Evolutionary conservation across 176 grass and related monocot species (phyloP).

Genomic region (Lolium rigidum): DNA sequence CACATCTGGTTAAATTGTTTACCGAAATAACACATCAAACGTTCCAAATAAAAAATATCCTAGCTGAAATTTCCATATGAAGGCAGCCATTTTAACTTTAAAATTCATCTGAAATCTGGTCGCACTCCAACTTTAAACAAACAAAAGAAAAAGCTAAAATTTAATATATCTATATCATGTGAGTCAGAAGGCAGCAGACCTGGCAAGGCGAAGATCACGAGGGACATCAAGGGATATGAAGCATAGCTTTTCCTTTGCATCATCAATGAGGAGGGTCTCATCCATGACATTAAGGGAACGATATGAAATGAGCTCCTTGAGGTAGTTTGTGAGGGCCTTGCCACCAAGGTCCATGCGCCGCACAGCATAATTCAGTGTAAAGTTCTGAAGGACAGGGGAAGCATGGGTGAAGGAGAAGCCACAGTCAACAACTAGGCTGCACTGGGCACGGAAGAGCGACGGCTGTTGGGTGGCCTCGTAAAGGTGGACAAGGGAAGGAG

Average conservation of each 20-base stretch:
- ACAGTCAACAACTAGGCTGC: conserved; percentile 90
- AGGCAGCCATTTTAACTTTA: background rate
- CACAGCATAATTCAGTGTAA: conserved; percentile 86
- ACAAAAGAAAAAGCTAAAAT: background rate
- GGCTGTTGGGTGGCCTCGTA: conserved; percentile 73
- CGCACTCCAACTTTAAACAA: background rate
- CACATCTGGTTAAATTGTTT: conserved; percentile 8
- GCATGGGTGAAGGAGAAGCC: conserved; percentile 97
- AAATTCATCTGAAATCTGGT: conserved; percentile 1
- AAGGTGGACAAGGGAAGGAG: conserved; percentile 86
- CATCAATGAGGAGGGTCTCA: conserved; percentile 89
- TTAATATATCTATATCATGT: conserved; percentile 12
- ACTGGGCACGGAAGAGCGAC: conserved; percentile 42
- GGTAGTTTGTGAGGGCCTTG: conserved; percentile 92
- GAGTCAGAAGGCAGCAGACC: conserved; percentile 46
- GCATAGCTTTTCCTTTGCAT: conserved; percentile 96
- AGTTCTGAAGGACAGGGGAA: conserved; percentile 83
- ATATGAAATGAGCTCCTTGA: conserved; percentile 95
- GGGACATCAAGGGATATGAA: conserved; percentile 89
- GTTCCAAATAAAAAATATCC: conserved; percentile 19
- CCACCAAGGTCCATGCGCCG: conserved; percentile 89
- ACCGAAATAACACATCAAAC: background rate
- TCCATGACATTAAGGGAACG: conserved; percentile 96
- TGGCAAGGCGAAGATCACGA: conserved; percentile 74
- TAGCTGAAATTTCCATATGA: conserved; percentile 21